phyloP scores from a whole-genome alignment of 495 filamentous ascomycete species.

The Hyaloscypha variabilis region DNA sequence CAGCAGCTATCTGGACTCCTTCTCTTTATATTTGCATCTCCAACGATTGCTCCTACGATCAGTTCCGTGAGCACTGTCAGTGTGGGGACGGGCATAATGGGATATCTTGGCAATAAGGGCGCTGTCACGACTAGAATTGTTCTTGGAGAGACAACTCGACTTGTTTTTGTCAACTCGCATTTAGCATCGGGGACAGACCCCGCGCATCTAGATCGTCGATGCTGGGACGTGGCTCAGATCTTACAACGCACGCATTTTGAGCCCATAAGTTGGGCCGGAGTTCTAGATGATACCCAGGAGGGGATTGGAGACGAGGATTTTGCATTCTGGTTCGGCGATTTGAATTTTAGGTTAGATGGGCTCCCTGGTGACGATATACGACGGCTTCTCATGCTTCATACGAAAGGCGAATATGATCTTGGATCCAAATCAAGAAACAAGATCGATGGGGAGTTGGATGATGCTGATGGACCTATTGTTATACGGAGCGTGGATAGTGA shows the following conservation, averaged over 20 bases:
- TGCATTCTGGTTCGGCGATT: conserved; percentile 93
- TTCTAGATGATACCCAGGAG: conserved; percentile 58
- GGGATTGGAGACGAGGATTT: conserved; percentile 90
- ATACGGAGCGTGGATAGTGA: conserved; percentile 33
- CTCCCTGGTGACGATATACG: conserved; percentile 91
- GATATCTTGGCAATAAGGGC: conserved; percentile 96
- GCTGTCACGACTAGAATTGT: conserved; percentile 80
- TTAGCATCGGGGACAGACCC: conserved; percentile 84
- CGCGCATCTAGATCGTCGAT: conserved; percentile 74
- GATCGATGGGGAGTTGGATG: conserved; percentile 37
- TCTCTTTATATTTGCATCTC: conserved; percentile 83
- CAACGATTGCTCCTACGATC: conserved; percentile 68
- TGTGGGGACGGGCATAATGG: conserved; percentile 86
- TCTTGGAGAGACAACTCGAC: conserved; percentile 84
- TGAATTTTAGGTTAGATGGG: conserved; percentile 91
- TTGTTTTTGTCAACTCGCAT: conserved; percentile 91
- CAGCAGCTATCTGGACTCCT: conserved; percentile 87
- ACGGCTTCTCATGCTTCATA: conserved; percentile 79
- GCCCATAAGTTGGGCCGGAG: conserved; percentile 61
- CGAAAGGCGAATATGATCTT: conserved; percentile 72
- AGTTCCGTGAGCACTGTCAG: conserved; percentile 75
- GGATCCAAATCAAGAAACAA: conserved; percentile 22
- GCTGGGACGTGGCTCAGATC: conserved; percentile 83
- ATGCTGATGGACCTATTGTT: conserved; percentile 39
- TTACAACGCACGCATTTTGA: conserved; percentile 71